Base-by-base conservation (phyloP, 805 yeast species). In the Saccharomycopsis microspora region DNA sequence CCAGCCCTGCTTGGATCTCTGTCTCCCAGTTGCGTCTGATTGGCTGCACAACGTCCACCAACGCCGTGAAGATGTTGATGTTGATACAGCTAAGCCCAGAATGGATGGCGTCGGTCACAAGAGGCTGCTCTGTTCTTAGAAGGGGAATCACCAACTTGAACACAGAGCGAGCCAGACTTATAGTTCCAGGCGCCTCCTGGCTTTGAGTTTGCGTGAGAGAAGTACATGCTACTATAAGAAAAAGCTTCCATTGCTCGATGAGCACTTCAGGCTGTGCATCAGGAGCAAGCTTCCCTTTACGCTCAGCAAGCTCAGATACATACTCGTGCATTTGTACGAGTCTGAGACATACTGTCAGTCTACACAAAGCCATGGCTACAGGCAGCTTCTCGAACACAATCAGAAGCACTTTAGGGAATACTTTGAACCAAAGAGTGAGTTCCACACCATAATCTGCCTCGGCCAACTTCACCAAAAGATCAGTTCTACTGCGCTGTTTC, bases 401-500 rank as follows among this genome's bases (percentile, higher is more conserved):
- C 34, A 74, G 78, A 39, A 93, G 64, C 2, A 93, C 66, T 36
- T 74, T 75, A 1, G 97, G 97, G 57, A 85, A 88, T 1, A 82
- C 74, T 52, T 95, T 75, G 57, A 90, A 82, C 98, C 98, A 93
- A n/a, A 93, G 67, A 0, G 97, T 95, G 1, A 95, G 80, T 64
- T 93, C 98, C 6, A 93, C 89, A 1, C 97, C 97, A 58, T 89
- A 85, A 50, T 84, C 95, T 1, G 95, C 84, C 55, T 86, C 96
- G 0, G 96, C 96, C 5, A 93, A 66, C 44, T 79, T 74, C 0
- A 84, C 68, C n/a, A 94, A 64, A 2, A 86, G 72, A 30, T 83
- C 85, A 51, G 76, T 79, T 54, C 80, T 75, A 49, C 74, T 74
- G 56, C 65, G 75, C 45, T 62, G 62, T 52, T 69, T 76, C 35